phyloP scores from a whole-genome alignment of 2,329 filamentous ascomycete genomes.

The Aspergillus persii region DNA sequence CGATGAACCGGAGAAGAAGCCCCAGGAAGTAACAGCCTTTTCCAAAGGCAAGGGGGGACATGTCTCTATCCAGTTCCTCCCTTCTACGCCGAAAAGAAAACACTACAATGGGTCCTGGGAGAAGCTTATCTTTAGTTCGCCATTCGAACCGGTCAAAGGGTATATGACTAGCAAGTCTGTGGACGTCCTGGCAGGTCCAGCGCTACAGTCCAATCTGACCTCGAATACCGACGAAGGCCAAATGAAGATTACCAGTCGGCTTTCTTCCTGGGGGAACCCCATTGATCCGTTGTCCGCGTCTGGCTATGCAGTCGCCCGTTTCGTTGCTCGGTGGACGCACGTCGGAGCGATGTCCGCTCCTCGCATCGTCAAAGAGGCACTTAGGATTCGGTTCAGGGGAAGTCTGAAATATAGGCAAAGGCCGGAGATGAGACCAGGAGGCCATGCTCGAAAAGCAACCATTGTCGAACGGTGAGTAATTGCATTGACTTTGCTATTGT shows the following conservation, averaged over 20 bases:
- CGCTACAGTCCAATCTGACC: constrained; percentile 9
- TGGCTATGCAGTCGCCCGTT: neutral
- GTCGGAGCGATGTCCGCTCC: constrained; percentile 2
- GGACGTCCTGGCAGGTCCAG: constrained; percentile 2
- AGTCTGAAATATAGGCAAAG: constrained; percentile 9
- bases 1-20: neutral
- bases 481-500: too few relatives aligned
- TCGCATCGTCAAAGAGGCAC: constrained; percentile 12
- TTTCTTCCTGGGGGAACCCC: constrained; percentile 6
- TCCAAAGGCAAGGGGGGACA: neutral
- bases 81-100: neutral
- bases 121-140: constrained; percentile 8
- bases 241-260: constrained; percentile 9
- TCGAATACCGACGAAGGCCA: constrained; percentile 3
- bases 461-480: constrained; percentile 4
- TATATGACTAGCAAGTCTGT: neutral
- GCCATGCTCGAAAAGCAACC: constrained; percentile 10
- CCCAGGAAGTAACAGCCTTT: neutral
- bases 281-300: constrained; percentile 5
- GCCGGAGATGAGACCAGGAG: constrained; percentile 4
- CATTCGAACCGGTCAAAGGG: constrained; percentile 11
- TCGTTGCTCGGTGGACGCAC: constrained; percentile 8
- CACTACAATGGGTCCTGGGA: neutral
- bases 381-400: constrained; percentile 11
- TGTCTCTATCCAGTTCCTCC: neutral